Evolutionary conservation across 352 stramenopile genomes (phyloP).

Genomic region (Pythium insidiosum): DNA sequence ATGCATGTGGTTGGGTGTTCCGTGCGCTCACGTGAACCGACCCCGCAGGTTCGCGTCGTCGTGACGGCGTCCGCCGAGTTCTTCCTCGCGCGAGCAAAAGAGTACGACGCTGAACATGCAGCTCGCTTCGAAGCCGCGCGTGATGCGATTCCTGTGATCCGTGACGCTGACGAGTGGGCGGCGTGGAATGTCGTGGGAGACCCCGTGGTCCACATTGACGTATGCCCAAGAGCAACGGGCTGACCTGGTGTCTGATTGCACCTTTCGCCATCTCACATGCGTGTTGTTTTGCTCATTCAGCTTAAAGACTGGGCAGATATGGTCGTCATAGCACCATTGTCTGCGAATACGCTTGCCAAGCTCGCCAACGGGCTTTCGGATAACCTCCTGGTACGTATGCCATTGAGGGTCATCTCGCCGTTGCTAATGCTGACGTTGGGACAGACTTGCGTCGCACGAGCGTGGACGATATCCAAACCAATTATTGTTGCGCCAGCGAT

Average conservation of each 20-base stretch:
- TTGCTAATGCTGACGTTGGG: background rate
- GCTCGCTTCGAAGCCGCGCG: constrained; percentile 27
- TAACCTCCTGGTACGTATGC: constrained; percentile 83
- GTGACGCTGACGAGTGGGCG: constrained; percentile 79
- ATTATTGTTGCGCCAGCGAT: constrained; percentile 93
- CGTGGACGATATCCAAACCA: constrained; percentile 92
- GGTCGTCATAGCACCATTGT: constrained; percentile 84
- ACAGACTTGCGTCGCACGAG: constrained; percentile 86
- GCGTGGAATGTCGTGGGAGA: constrained; percentile 76
- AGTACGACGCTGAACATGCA: constrained; percentile 57
- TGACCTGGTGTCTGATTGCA: background rate
- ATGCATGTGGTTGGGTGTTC: constrained; percentile 1
- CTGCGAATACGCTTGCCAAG: constrained; percentile 88
- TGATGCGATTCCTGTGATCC: constrained; percentile 31
- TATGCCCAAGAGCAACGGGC: constrained; percentile 12
- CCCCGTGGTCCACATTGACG: constrained; percentile 83
- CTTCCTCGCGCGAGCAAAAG: constrained; percentile 68
- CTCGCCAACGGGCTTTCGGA: constrained; percentile 91
- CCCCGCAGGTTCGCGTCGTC: constrained; percentile 59
- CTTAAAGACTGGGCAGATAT: constrained; percentile 94
- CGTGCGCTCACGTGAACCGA: too few relatives aligned
- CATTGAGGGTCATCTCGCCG: background rate
- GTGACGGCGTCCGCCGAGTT: constrained; percentile 77
- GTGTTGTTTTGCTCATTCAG: constrained; percentile 16
- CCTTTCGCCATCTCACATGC: too few relatives aligned